Conservation (phyloP, 169 alveolate species). For the Eimeria falciformis region DNA sequence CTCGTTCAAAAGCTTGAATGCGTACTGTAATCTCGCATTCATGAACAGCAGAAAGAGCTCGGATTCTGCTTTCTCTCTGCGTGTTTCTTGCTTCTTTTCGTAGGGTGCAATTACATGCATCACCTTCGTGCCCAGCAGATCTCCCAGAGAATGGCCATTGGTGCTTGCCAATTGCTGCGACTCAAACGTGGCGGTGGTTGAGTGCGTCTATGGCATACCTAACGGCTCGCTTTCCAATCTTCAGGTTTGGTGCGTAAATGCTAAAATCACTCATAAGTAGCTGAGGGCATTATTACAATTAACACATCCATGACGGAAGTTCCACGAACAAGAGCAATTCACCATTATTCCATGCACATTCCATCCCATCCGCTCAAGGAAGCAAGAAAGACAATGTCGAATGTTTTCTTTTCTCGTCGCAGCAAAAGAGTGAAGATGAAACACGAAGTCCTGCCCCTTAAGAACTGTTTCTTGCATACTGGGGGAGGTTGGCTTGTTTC, state of each 20-base stretch:
- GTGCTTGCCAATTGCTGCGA: conserved; percentile 81
- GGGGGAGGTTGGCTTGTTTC: conserved; percentile 79
- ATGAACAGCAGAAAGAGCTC: too few species aligned
- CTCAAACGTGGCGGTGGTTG: conserved; percentile 76
- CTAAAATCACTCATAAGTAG: too few species aligned
- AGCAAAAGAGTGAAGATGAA: conserved; percentile 58
- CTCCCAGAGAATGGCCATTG: conserved; percentile 72
- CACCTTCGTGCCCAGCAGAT: conserved; percentile 78
- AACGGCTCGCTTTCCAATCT: conserved; percentile 79
- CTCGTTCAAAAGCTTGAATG: too few species aligned
- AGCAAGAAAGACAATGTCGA: too few species aligned
- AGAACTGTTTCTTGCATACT: conserved; percentile 75
- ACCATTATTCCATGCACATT: too few species aligned
- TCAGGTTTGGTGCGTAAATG: conserved; percentile 74
- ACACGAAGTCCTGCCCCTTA: conserved; percentile 81
- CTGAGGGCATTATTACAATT: too few species aligned
- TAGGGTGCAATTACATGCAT: conserved; percentile 80
- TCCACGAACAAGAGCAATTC: too few species aligned
- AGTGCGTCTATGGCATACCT: conserved; percentile 77
- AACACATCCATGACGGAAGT: too few species aligned
- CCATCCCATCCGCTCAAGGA: too few species aligned
- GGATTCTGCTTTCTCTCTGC: too few species aligned
- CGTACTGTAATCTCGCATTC: too few species aligned
- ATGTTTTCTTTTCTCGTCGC: background rate
- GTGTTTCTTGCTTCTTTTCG: background rate